Evolutionary conservation across 2,329 filamentous ascomycete species (phyloP).

Genomic region (Aspergillus neoniger): DNA sequence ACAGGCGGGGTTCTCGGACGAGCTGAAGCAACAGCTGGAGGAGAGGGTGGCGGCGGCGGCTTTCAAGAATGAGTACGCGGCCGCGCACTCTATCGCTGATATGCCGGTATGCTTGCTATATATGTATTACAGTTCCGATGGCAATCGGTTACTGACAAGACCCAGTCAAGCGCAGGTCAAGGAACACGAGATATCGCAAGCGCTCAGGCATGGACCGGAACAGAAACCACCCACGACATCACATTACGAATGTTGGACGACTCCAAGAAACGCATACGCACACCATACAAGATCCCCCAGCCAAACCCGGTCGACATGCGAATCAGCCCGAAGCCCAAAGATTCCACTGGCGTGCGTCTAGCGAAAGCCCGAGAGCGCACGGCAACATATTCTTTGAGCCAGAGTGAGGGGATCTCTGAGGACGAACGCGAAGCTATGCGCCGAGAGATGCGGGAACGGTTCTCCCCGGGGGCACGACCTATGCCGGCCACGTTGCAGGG

Average conservation of each 20-base stretch:
- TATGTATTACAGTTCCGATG: background rate
- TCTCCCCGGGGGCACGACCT: constrained; percentile 69
- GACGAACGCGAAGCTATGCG: constrained; percentile 72
- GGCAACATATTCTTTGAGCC: constrained; percentile 55
- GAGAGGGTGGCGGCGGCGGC: constrained; percentile 59
- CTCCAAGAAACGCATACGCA: constrained; percentile 58
- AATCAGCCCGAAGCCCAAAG: constrained; percentile 46
- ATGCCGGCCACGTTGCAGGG: constrained; percentile 78
- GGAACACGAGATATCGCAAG: constrained; percentile 69
- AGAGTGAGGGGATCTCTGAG: constrained; percentile 63
- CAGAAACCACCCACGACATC: constrained; percentile 72
- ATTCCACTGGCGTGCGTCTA: constrained; percentile 52
- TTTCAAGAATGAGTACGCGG: constrained; percentile 56
- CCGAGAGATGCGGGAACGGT: constrained; percentile 76
- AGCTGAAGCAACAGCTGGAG: constrained; percentile 59
- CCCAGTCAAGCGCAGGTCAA: constrained; percentile 57
- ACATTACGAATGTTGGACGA: constrained; percentile 77
- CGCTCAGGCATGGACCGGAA: constrained; percentile 74
- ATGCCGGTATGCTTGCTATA: constrained; percentile 47
- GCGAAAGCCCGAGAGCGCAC: constrained; percentile 62
- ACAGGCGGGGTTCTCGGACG: constrained; percentile 64
- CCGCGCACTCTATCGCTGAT: constrained; percentile 55
- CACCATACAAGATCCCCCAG: constrained; percentile 44
- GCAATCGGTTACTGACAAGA: background rate
- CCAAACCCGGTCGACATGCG: constrained; percentile 48